Percentiles rank a stretch among this genome's conserved stretches.
phyloP scores from a whole-genome alignment of 202 grass and related monocot species.

The Thinopyrum obtusiflorum region DNA sequence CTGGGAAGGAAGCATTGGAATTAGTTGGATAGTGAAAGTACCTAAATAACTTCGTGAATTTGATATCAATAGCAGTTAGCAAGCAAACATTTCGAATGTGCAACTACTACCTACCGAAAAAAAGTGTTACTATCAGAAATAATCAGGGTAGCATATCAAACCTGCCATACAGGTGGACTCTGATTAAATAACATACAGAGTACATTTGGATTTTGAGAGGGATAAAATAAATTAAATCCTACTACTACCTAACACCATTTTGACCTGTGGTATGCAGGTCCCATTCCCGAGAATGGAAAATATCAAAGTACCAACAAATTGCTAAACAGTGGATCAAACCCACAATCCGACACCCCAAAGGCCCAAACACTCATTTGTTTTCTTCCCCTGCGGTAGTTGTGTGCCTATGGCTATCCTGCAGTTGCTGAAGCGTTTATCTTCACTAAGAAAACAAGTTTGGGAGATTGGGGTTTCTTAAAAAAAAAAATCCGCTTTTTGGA shows the following conservation, averaged over 20 bases:
- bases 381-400: background rate
- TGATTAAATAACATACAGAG: background rate
- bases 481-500: background rate
- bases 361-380: background rate
- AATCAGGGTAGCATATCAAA: background rate
- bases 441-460: background rate
- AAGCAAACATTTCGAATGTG: background rate
- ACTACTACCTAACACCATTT: background rate
- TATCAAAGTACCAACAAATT: background rate
- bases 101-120: background rate
- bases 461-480: background rate
- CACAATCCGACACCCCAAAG: background rate
- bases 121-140: background rate
- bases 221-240: background rate
- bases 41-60: background rate
- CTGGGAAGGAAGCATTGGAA: background rate
- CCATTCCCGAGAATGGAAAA: background rate
- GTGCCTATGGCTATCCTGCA: background rate
- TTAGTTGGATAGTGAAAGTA: background rate
- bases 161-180: background rate
- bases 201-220: background rate
- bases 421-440: background rate
- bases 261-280: background rate
- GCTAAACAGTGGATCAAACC: background rate
- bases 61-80: background rate